Evolutionary conservation across 1,284 basidiomycete genomes (phyloP).

Genomic region (Ceratobasidium theobromae): DNA sequence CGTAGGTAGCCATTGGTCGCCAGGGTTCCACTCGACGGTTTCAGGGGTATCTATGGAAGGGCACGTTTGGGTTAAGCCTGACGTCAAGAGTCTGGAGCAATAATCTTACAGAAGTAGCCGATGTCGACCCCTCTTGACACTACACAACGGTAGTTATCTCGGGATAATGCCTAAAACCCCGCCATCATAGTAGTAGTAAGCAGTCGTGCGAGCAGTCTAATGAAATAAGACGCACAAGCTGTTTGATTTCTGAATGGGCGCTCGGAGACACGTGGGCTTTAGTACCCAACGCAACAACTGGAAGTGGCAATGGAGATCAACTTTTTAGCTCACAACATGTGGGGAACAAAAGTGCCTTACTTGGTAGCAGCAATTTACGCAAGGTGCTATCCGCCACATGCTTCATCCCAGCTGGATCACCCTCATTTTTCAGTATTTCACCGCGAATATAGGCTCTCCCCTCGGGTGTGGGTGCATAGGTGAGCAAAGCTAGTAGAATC

Average conservation of each 20-base stretch:
- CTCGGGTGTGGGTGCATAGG: slow-evolving; percentile 17
- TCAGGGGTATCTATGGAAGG: slow-evolving; percentile 19
- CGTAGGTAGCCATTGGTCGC: slow-evolving; percentile 24
- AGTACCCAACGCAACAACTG: slow-evolving; percentile 21
- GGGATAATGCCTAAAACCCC: slow-evolving; percentile 1
- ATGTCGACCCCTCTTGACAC: slow-evolving; percentile 23
- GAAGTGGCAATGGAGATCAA: not conserved
- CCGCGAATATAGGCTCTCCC: slow-evolving; percentile 24
- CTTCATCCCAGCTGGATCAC: slow-evolving; percentile 11
- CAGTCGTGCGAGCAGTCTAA: not conserved
- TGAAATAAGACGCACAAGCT: slow-evolving; percentile 10
- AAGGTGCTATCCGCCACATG: slow-evolving; percentile 15
- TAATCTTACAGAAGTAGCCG: slow-evolving; percentile 14
- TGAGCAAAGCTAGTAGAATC: slow-evolving; percentile 13
- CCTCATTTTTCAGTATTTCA: slow-evolving; percentile 16
- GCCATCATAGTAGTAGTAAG: not conserved
- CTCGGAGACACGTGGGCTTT: slow-evolving; percentile 26
- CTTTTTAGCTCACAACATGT: not conserved
- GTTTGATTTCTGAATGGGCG: slow-evolving; percentile 18
- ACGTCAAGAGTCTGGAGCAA: not conserved
- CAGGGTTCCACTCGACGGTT: slow-evolving; percentile 29
- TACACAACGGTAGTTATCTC: slow-evolving; percentile 25
- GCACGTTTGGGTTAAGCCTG: not conserved
- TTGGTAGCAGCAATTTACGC: slow-evolving; percentile 22
- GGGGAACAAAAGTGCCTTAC: not conserved